phyloP scores from a whole-genome alignment of 192 early-diverging fungal genomes.

The Coemansia interrupta region DNA sequence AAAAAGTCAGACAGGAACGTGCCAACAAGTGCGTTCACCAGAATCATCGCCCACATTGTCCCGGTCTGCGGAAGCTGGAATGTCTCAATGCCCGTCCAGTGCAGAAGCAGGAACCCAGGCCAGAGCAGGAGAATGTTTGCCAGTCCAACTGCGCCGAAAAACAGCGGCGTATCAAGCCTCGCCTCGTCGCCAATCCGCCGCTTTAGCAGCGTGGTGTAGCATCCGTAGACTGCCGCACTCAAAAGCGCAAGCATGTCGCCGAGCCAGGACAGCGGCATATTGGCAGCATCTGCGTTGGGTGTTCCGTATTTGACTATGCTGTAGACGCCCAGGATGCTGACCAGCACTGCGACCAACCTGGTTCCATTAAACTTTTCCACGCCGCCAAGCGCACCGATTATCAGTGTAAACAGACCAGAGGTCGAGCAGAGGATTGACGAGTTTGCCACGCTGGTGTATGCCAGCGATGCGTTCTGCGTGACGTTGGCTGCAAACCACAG shows the following conservation, averaged over 20 bases:
- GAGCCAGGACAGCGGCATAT: slow-evolving; percentile 44
- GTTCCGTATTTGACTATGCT: slow-evolving; percentile 51
- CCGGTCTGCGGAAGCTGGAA: slow-evolving; percentile 59
- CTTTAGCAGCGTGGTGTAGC: slow-evolving; percentile 72
- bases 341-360: slow-evolving; percentile 59
- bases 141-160: slow-evolving; percentile 77
- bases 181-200: slow-evolving; percentile 64
- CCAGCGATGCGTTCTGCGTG: slow-evolving; percentile 67
- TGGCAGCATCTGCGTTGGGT: slow-evolving; percentile 6
- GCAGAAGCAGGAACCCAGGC: slow-evolving; percentile 63
- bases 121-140: slow-evolving; percentile 66
- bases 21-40: slow-evolving; percentile 71
- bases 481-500: slow-evolving; percentile 82
- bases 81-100: slow-evolving; percentile 60
- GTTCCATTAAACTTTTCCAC: slow-evolving; percentile 59
- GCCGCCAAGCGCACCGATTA: slow-evolving; percentile 58
- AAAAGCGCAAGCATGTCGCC: slow-evolving; percentile 69
- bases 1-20: slow-evolving; percentile 79
- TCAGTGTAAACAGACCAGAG: slow-evolving; percentile 70
- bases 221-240: slow-evolving; percentile 74
- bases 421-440: slow-evolving; percentile 72
- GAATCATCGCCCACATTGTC: slow-evolving; percentile 60
- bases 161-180: slow-evolving; percentile 66
- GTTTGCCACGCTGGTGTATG: slow-evolving; percentile 71
- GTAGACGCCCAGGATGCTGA: slow-evolving; percentile 64